Conservation (phyloP, 2,329 filamentous ascomycete genomes). For the Neofusicoccum parvum region DNA sequence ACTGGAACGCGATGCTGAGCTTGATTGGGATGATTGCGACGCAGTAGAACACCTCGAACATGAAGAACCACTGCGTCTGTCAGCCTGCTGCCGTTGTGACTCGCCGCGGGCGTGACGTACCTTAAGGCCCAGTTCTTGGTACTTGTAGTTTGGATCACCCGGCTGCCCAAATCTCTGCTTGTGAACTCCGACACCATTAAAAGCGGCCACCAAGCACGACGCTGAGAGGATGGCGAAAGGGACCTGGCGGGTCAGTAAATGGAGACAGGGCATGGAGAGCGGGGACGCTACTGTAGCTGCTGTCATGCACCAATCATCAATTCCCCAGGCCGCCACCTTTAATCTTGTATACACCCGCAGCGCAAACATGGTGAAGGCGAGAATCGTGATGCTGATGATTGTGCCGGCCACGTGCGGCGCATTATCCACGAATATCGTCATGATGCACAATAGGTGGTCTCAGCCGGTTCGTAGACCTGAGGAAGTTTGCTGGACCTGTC, state of each 20-base stretch:
- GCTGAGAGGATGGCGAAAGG: constrained; percentile 32
- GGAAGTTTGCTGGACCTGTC: background rate
- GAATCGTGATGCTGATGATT: constrained; percentile 24
- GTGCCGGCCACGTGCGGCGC: constrained; percentile 27
- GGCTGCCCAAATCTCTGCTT: constrained; percentile 26
- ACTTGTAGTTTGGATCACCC: constrained; percentile 23
- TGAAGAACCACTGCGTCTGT: constrained; percentile 38
- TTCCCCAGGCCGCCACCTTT: constrained; percentile 29
- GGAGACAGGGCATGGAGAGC: constrained; percentile 12
- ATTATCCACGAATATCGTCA: constrained; percentile 20
- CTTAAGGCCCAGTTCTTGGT: constrained; percentile 28
- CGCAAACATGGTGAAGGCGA: constrained; percentile 26
- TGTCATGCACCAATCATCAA: constrained; percentile 37
- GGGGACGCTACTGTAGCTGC: constrained; percentile 22
- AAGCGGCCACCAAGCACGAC: constrained; percentile 32
- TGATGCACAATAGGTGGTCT: background rate
- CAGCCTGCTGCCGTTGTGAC: background rate
- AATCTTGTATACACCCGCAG: constrained; percentile 28
- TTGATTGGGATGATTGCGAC: constrained; percentile 40
- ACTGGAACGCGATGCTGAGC: constrained; percentile 40
- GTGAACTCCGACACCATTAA: constrained; percentile 37
- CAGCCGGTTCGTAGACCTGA: background rate
- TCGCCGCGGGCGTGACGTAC: background rate
- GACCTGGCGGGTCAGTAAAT: constrained; percentile 23
- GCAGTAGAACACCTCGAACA: constrained; percentile 42